Conservation (phyloP, 306 rosid genomes). For the Cucurbita argyrosperma region DNA sequence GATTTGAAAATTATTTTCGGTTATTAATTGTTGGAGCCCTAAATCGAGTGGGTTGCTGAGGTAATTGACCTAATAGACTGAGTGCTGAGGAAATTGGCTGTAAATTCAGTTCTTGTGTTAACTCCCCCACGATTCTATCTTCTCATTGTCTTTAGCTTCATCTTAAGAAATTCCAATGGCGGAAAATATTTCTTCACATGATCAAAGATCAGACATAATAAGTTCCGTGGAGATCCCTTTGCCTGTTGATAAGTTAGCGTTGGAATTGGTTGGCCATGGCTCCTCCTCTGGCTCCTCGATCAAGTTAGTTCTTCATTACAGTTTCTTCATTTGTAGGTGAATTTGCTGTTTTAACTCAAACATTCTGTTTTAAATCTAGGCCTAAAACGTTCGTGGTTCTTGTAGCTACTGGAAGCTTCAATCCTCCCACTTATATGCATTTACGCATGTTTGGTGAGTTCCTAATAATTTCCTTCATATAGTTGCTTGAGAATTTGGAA, state of each 20-base stretch:
- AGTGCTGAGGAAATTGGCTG: background rate
- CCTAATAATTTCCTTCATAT: background rate
- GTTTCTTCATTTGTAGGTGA: background rate
- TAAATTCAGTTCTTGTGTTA: background rate
- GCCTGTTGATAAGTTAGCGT: slow-evolving; percentile 1
- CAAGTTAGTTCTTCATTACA: background rate
- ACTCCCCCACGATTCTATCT: background rate
- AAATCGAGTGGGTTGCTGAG: background rate
- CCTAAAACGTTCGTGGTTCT: slow-evolving; percentile 47
- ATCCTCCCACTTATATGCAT: slow-evolving; percentile 94
- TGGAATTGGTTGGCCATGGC: background rate
- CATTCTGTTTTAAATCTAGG: slow-evolving; percentile 15
- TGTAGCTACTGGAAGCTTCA: slow-evolving; percentile 80
- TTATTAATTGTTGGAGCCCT: background rate
- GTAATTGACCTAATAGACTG: background rate
- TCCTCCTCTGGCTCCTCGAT: background rate
- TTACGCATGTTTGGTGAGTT: slow-evolving; percentile 76
- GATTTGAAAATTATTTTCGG: background rate
- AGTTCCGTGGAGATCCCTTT: background rate
- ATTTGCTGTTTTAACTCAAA: background rate
- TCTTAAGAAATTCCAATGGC: slow-evolving; percentile 2
- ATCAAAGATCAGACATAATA: background rate
- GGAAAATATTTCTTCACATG: background rate
- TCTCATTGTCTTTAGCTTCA: slow-evolving; percentile 27
- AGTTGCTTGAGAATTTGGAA: background rate